Base-by-base conservation (phyloP, 805 yeast species). In the Nakazawaea sp. region DNA sequence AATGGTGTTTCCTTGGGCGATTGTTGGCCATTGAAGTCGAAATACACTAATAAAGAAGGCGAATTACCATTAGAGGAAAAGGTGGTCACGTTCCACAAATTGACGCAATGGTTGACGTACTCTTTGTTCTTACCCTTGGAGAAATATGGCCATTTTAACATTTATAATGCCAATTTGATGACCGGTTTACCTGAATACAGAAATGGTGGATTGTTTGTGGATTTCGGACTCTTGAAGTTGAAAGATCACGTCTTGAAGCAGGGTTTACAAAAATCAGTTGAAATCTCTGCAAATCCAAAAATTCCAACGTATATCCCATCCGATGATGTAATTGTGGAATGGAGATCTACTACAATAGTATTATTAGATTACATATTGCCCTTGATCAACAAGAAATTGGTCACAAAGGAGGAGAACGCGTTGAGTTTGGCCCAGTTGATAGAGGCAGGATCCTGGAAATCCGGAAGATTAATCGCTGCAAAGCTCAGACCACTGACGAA, bases 381-480 rank as follows among this genome's bases (percentile, higher is more conserved):
- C 10, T 42, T 70, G 35, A 70, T 77, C 27, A 78, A 78, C 45
- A 58, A 64, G 20, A 59, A 61, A 35, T 49, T 77, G 34, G 58
- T 60, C 23, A 45, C 41, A 8, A 52, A 51, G 15, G 53, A 59
- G 5, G 42, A 46, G 8, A 55, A 45, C 35, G 58, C 59, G 32
- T 48, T 78, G 32, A 44, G 53, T 7, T 52, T 78, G 30, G 78
- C 83, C 1, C 84, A 78, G 50, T 49, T 78, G 39, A 70, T 78
- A 32, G 85, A 78, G 45, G 83, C 84, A 2, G 85, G 85, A 0
- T 68, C 76, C 21, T 78, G 85, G 85, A 72, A 70, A 43, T 71
- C 79, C 2, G 85, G 85, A 1, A 60, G 85, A 42, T 70, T 69
- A 36, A 71, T 75, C 36, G 83, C 85, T 2, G 69, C 69, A 8